A percentile compares a stretch with the other conserved stretches of the same genome.
These are phyloP conservation scores for Psidium friedrichsthalianum DNA, from an alignment of 345 rosid species.

Conservation along the genomic window DNA sequence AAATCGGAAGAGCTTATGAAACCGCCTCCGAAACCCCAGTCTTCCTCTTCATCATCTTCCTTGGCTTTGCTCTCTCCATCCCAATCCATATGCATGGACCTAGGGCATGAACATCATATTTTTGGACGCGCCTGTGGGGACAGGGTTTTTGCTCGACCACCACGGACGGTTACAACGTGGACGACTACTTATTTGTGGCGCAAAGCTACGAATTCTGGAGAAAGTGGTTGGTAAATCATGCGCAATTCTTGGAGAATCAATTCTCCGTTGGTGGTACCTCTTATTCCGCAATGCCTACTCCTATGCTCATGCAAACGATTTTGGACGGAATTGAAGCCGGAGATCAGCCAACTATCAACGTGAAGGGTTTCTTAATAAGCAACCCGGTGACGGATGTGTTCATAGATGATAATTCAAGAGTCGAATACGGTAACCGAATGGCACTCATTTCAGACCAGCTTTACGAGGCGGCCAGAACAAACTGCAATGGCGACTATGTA, in stretches of 20 bases:
- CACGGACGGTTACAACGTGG: background rate
- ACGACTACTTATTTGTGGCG: background rate
- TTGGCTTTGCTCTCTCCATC: no score
- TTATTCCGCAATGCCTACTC: constrained; percentile 15
- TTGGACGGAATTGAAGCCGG: constrained; percentile 7
- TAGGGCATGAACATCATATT: constrained; percentile 12
- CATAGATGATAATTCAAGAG: constrained; percentile 4
- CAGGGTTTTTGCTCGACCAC: constrained; percentile 15
- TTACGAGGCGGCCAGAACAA: constrained; percentile 3
- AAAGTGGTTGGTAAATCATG: constrained; percentile 14
- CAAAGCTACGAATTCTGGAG: constrained; percentile 1
- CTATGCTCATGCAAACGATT: background rate
- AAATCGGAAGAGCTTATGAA: no score
- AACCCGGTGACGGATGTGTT: constrained; percentile 6
- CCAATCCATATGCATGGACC: constrained; percentile 8
- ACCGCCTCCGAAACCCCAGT: no score
- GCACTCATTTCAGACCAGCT: constrained; percentile 4
- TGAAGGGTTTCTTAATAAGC: constrained; percentile 11
- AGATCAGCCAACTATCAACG: constrained; percentile 1
- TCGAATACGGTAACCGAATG: constrained; percentile 1
- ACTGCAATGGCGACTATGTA: constrained; percentile 2
- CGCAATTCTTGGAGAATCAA: constrained; percentile 7
- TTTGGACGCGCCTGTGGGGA: constrained; percentile 12
- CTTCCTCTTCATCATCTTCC: no score
- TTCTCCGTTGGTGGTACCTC: constrained; percentile 15